Conservation (phyloP, 164 flowering plant genomes). For the Kingdonia uniflora region DNA sequence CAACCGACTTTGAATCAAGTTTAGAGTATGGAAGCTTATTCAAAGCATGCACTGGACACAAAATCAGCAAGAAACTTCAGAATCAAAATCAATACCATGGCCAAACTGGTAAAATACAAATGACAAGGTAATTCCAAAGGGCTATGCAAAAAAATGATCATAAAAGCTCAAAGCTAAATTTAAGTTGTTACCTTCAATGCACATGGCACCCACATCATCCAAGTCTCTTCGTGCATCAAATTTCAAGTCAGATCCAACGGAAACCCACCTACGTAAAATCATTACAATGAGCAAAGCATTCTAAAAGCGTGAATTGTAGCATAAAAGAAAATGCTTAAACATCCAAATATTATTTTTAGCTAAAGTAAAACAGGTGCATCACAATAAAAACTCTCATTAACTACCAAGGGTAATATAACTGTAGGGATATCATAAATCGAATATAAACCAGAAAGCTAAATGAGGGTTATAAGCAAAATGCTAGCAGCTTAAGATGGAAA, state of each 20-base stretch:
- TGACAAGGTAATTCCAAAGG: no score
- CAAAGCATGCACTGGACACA: conserved; percentile 74
- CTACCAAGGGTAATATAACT: conserved; percentile 18
- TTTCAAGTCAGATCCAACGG: conserved; percentile 95
- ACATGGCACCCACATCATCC: conserved; percentile 81
- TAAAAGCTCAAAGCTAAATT: no score
- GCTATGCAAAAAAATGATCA: no score
- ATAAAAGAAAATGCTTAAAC: no score
- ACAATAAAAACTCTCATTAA: no score
- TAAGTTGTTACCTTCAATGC: conserved; percentile 53
- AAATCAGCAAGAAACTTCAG: background rate
- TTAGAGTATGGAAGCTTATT: conserved; percentile 96
- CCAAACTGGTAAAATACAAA: no score
- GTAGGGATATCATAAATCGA: background rate
- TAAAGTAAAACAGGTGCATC: no score
- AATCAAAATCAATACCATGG: no score
- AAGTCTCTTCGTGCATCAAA: conserved; percentile 94
- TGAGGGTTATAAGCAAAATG: no score
- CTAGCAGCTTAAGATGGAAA: no score
- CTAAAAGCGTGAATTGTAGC: no score
- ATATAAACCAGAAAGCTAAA: background rate
- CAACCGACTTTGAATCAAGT: conserved; percentile 90
- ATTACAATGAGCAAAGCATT: conserved; percentile 8
- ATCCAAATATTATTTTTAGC: no score
- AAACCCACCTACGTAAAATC: conserved; percentile 71